Evolutionary conservation across 129 eudicot genomes (phyloP).

Genomic region (sunflower (Helianthus annuus)): HanXRQr2.0-SUNRISE NC_035440.2:71494547-71495046

Average conservation of each 20-base stretch:
- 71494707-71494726: conserved; percentile 75
- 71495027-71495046: no score
- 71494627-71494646: conserved; percentile 92
- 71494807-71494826: no score
- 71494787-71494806: not conserved
- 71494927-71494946: no score
- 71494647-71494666: conserved; percentile 98
- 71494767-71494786: not conserved
- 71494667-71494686: conserved; percentile 96
- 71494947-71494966: no score
- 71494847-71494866: no score
- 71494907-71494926: no score
- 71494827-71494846: no score
- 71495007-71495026: no score
- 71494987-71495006: no score
- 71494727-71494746: not conserved
- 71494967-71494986: no score
- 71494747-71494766: not conserved
- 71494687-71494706: conserved; percentile 91
- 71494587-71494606: conserved; percentile 47
- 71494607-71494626: conserved; percentile 74
- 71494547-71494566: not conserved
- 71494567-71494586: not conserved
- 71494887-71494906: no score
- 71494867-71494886: no score